Percentiles rank a stretch among this genome's conserved stretches.
These are phyloP conservation scores for Typha latifolia DNA, from an alignment of 176 grass and related monocot genomes.

Conservation along the genomic window DNA sequence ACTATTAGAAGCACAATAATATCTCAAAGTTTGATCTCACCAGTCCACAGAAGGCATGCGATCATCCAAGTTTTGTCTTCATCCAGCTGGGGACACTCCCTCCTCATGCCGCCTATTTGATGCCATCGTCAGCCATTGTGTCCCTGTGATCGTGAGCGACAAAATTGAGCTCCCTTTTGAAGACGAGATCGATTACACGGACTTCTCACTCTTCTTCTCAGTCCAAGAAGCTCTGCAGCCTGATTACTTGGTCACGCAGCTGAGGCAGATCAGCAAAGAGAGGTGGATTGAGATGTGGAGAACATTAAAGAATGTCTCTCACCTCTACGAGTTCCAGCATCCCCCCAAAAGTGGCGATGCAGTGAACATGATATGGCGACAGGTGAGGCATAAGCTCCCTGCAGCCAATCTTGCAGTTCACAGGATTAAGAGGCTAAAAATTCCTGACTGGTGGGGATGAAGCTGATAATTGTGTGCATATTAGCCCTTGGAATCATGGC, in stretches of 20 bases:
- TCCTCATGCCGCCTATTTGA: constrained; percentile 90
- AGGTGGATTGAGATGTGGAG: constrained; percentile 77
- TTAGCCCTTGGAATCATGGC: not conserved
- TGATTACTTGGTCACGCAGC: constrained; percentile 55
- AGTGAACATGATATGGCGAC: constrained; percentile 78
- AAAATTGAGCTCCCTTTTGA: constrained; percentile 93
- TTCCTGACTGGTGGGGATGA: constrained; percentile 78
- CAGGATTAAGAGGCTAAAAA: constrained; percentile 68
- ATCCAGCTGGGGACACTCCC: constrained; percentile 84
- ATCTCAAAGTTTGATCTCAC: constrained; percentile 17
- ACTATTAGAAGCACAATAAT: not conserved
- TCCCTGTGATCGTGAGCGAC: constrained; percentile 86
- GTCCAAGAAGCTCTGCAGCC: constrained; percentile 64
- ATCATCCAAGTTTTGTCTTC: constrained; percentile 78
- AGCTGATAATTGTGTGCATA: constrained; percentile 9
- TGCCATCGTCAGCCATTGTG: constrained; percentile 83
- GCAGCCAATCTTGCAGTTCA: constrained; percentile 59
- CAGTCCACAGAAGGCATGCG: constrained; percentile 77
- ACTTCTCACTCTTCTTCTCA: constrained; percentile 88
- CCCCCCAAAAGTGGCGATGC: constrained; percentile 59
- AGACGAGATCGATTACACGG: constrained; percentile 78
- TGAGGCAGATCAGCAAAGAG: constrained; percentile 50
- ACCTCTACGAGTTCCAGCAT: constrained; percentile 69
- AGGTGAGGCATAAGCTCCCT: constrained; percentile 65
- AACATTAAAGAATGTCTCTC: constrained; percentile 59